Conservation (phyloP, 495 filamentous ascomycete species). For the Penicillium longicatenatum region DNA sequence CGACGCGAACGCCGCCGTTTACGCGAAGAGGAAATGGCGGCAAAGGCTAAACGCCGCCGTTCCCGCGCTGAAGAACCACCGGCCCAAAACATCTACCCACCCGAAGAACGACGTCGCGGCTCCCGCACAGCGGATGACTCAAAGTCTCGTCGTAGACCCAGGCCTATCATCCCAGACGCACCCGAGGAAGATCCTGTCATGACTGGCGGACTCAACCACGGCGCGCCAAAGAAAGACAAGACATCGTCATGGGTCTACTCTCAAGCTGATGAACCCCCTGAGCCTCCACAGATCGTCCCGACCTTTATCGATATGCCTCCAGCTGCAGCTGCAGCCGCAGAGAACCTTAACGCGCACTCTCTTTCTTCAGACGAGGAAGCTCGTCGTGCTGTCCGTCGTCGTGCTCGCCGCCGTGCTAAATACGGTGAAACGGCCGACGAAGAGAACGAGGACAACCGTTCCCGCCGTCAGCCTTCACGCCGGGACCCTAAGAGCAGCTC, state of each 20-base stretch:
- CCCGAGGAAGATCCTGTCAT: conserved; percentile 27
- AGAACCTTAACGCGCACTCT: conserved; percentile 30
- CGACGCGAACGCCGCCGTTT: conserved; percentile 43
- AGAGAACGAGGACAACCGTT: conserved; percentile 42
- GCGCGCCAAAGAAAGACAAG: conserved; percentile 47
- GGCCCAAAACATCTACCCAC: conserved; percentile 18
- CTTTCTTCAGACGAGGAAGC: conserved; percentile 47
- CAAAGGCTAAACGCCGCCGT: conserved; percentile 36
- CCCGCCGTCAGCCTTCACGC: conserved; percentile 34
- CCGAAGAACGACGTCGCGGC: conserved; percentile 25
- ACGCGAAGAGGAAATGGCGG: conserved; percentile 41
- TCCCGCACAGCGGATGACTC: conserved; percentile 34
- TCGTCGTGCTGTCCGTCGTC: conserved; percentile 38
- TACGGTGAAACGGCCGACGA: conserved; percentile 43
- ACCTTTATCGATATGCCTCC: conserved; percentile 57
- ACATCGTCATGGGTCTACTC: conserved; percentile 63
- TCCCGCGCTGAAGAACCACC: conserved; percentile 37
- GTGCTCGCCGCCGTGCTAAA: conserved; percentile 40
- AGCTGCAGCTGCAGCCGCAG: conserved; percentile 25
- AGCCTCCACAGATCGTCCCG: conserved; percentile 56
- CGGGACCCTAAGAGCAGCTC: conserved; percentile 43
- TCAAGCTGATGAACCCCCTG: conserved; percentile 56
- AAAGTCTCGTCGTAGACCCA: conserved; percentile 34
- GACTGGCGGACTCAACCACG: conserved; percentile 28
- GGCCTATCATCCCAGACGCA: conserved; percentile 17